Evolutionary conservation across 2,329 filamentous ascomycete species (phyloP), one percentile per base, ranked within the genome.

Genomic region (Zasmidium cellare): DNA sequence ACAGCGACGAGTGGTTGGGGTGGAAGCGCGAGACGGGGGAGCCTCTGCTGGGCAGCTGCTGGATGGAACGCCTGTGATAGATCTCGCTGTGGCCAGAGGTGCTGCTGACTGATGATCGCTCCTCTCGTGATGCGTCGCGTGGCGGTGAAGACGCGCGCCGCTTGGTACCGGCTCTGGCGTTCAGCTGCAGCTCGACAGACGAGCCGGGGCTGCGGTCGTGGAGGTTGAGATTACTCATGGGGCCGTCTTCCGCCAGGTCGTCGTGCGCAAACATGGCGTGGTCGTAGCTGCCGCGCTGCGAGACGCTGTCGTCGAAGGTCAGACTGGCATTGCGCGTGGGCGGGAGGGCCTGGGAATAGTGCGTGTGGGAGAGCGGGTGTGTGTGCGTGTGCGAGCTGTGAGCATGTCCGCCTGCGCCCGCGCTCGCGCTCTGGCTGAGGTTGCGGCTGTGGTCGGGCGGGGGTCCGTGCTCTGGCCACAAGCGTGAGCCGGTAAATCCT

Each of bases 81-180:
- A 83, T 67, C 66, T 85, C 82, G 48, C 54, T 64, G 28, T 72
- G 74, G 24, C 73, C 75, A 51, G 73, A 66, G n/a, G 75, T 74
- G 56, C 77, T 79, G 64, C 76, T 72, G 47, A 75, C 69, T 6
- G 76, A 77, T 20, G 75, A 71, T 45, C 78, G 74, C 62, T 80
- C 77, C 51, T 80, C 78, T 49, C 77, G 75, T 48, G 72, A 67
- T 51, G 78, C 78, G 66, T 87, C 84, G 56, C 81, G 78, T 41
- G 85, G 85, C 19, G 86, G 84, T 54, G 84, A 87, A 14, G 84
- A 86, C 59, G 86, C 86, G 57, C 85, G 80, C 69, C 86, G 79
- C 72, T 88, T 89, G 65, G 83, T 81, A 50, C 85, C 84, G 55
- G 80, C 78, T 66, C 78, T 81, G 22, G 77, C 75, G 35, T 48